Evolutionary conservation across 306 rosid species (phyloP).

Genomic region (Quercus gilva): DNA sequence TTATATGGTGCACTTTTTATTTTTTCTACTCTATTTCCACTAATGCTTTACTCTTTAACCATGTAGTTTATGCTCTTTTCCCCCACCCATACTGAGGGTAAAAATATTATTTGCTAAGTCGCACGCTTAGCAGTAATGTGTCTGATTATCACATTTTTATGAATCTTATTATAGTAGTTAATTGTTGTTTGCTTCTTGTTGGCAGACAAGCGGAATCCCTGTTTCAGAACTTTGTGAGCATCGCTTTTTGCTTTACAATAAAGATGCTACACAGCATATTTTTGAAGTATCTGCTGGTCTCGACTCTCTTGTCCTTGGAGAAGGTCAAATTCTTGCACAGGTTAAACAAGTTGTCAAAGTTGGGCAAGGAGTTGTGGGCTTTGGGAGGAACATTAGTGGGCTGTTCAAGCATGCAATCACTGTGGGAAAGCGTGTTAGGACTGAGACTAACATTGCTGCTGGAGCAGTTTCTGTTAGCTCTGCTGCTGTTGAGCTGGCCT

Average conservation of each 20-base stretch:
- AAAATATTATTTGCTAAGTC: neutral
- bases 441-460: constrained; percentile 92
- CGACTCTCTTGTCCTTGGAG: constrained; percentile 97
- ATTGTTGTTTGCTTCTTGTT: constrained; percentile 10
- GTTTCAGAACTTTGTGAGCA: constrained; percentile 82
- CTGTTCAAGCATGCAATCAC: constrained; percentile 96
- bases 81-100: neutral
- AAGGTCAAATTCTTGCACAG: constrained; percentile 99
- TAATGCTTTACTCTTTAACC: neutral
- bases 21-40: neutral
- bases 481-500: constrained; percentile 93
- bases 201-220: constrained; percentile 92
- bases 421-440: constrained; percentile 96
- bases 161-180: neutral
- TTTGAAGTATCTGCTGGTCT: constrained; percentile 98
- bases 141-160: neutral
- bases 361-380: constrained; percentile 93
- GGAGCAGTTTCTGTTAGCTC: constrained; percentile 99
- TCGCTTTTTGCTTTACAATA: constrained; percentile 79
- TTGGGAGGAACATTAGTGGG: constrained; percentile 94
- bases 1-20: neutral
- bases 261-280: constrained; percentile 86
- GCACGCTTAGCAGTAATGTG: neutral
- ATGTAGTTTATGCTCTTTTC: neutral
- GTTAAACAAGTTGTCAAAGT: constrained; percentile 98